Conservation (phyloP, 2,329 filamentous ascomycete species). For the Westerdykella ornata region DNA sequence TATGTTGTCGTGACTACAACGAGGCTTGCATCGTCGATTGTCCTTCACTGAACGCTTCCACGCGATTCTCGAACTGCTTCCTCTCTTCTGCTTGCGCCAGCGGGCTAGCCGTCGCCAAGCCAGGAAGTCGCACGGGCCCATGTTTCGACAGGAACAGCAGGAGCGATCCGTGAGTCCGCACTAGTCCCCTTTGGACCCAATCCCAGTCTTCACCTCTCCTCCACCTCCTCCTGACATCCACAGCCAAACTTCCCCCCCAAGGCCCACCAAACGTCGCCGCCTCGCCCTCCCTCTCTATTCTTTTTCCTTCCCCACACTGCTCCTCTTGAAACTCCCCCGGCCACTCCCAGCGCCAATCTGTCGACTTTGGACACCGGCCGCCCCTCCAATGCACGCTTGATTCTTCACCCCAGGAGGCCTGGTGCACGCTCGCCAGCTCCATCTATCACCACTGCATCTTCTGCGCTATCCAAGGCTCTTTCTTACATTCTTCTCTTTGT, state of each 20-base stretch:
- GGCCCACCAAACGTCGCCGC: too few relatives aligned
- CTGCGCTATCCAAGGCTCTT: constrained; percentile 22
- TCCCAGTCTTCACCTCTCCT: constrained; percentile 1
- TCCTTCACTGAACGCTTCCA: too few relatives aligned
- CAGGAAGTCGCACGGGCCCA: neutral
- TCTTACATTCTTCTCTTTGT: constrained; percentile 34
- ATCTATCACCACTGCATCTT: constrained; percentile 35
- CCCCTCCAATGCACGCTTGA: constrained; percentile 37
- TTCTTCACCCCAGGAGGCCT: constrained; percentile 33
- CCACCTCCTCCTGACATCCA: neutral
- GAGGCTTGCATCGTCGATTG: too few relatives aligned
- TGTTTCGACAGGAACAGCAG: neutral
- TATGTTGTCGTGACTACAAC: too few relatives aligned
- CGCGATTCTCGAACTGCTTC: too few relatives aligned
- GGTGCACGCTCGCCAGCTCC: constrained; percentile 38
- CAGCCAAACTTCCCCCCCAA: neutral
- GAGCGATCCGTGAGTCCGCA: neutral
- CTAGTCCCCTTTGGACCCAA: neutral
- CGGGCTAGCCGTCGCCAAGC: too few relatives aligned
- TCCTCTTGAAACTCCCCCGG: constrained; percentile 15
- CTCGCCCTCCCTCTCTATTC: constrained; percentile 23
- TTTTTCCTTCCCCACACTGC: constrained; percentile 27
- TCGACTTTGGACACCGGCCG: constrained; percentile 16
- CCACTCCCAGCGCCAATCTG: constrained; percentile 2
- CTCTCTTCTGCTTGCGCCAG: too few relatives aligned